Evolutionary conservation across 495 filamentous ascomycete species (phyloP), one percentile per base, ranked within the genome.

Genomic region (Aspergillus bertholletiae): DNA sequence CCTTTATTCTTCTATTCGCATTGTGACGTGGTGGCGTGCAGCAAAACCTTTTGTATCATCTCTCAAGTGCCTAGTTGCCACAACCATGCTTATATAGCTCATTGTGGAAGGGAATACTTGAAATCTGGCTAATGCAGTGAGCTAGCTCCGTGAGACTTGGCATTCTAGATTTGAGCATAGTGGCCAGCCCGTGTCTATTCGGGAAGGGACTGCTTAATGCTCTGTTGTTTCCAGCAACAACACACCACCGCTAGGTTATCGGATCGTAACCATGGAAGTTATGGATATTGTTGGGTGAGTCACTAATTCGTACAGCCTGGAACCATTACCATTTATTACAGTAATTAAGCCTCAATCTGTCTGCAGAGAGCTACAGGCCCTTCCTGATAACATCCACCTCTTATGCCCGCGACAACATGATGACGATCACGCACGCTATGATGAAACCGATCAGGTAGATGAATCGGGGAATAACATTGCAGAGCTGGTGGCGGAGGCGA

Each of bases 351-450:
- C 26, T 23, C 4, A 9, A 45, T 12, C 27, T 39, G 24, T 32
- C 28, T 48, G 18, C 49, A 77, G 74, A 52, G 71, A 78, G 64
- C 64, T 78, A 6, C 74, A 74, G 51, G 63, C 71, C 35, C 72
- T 80, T 55, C 75, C 76, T 1, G 66, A 73, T 23, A 66, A 68
- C 32, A 64, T 73, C 34, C 79, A 82, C 59, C 67, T 80, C 44
- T 65, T 82, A 45, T 82, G 79, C 46, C 77, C 79, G 0, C 65
- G 73, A 49, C 71, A 76, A 44, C 54, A 62, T 26, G 76, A 76
- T 37, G 69, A 78, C n/a, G 79, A 82, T 40, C 64, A 71, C 22
- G 76, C 73, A 37, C 69, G 78, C 41, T 87, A 88, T 64, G 80
- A 84, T 24, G 74, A 80, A 28, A 64, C 56, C 2, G 59, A 46